Evolutionary conservation across 306 rosid genomes (phyloP), one percentile per base, ranked within the genome.

Genomic region (Biancaea sappan): DNA sequence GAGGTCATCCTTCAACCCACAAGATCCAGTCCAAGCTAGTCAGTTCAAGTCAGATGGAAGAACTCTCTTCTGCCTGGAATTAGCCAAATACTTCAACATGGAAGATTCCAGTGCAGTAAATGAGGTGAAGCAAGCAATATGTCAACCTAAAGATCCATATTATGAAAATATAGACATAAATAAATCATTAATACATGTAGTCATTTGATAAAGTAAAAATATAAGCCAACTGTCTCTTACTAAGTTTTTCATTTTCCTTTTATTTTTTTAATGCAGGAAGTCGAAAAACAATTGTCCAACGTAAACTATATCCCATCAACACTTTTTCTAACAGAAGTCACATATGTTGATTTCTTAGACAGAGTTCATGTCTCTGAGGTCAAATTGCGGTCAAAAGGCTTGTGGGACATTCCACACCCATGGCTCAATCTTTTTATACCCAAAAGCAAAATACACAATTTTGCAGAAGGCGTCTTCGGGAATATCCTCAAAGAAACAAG

Each of bases 371-470:
- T 80, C 66, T 88, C 99, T 6, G 99, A 92, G 83, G 81, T 88
- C 71, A 88, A 89, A 82, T 73, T 94, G 83, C 87, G 96, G 70
- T 88, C 97, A 77, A 92, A 88, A 80, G 96, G 91, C 44, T 79
- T 91, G 81, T 94, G 99, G 99, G 96, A 94, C 62, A 85, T 94
- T 83, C 97, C 97, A 67, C 99, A 94, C 62, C 99, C 99, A 22
- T 94, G 99, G 99, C 97, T 94, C 84, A 94, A 94, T 86, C 96
- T 94, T 78, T 84, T 94, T 2, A 68, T 89, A 58, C 94, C 94
- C 6, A 79, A 77, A 72, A 87, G 89, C 84, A 89, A 87, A 79
- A 85, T 89, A 56, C 79, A 83, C 44, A 46, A 71, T 60, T 89
- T 89, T 78, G 89, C 91, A 14, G 79, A 71, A 71, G 82, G 75